These are phyloP conservation scores for Penicillium samsonianum DNA, from an alignment of 495 filamentous ascomycete species.

Conservation along the genomic window DNA sequence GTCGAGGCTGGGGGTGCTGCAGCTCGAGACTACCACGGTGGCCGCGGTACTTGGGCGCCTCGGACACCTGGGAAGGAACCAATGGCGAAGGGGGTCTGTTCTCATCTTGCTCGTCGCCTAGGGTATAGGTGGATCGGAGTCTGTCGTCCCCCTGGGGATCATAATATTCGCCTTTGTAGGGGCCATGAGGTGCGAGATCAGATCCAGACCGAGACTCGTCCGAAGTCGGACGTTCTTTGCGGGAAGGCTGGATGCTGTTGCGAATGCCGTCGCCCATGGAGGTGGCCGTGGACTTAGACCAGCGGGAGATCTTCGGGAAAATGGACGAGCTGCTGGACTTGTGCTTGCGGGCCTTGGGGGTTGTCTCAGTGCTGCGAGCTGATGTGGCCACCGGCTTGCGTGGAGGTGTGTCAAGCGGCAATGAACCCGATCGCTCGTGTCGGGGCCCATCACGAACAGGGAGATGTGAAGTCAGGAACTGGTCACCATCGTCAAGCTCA, in stretches of 20 bases:
- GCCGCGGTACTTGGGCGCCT: constrained; percentile 87
- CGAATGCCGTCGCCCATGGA: constrained; percentile 60
- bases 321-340: constrained; percentile 87
- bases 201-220: constrained; percentile 71
- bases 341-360: constrained; percentile 79
- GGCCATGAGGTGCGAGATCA: constrained; percentile 50
- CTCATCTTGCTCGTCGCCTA: constrained; percentile 50
- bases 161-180: constrained; percentile 66
- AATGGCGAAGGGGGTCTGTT: constrained; percentile 62
- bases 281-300: constrained; percentile 94
- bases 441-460: constrained; percentile 36
- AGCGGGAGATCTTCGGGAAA: constrained; percentile 92
- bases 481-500: constrained; percentile 55
- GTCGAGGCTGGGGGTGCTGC: constrained; percentile 87
- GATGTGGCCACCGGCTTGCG: constrained; percentile 57
- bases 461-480: constrained; percentile 50
- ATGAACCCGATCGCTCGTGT: constrained; percentile 58
- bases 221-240: constrained; percentile 55
- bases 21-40: constrained; percentile 87
- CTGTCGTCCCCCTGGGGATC: constrained; percentile 70
- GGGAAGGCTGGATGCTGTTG: constrained; percentile 50
- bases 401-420: constrained; percentile 73
- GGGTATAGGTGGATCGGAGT: constrained; percentile 65
- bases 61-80: constrained; percentile 64
- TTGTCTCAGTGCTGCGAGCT: constrained; percentile 70